Base-by-base conservation (phyloP, 768 basidiomycete species). In the Naganishia friedmannii region DNA sequence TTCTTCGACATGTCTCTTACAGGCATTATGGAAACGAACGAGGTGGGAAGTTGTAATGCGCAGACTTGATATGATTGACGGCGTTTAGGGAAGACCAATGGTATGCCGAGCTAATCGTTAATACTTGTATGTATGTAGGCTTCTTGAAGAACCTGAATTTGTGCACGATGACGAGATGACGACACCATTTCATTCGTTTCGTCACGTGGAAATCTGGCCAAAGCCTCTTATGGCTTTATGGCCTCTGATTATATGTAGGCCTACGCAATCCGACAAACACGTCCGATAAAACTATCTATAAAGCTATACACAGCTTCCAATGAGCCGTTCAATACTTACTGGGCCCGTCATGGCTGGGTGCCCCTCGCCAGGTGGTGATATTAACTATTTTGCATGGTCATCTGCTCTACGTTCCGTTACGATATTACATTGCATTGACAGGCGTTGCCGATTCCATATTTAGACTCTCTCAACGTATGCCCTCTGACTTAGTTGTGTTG, bases 401-500 rank as follows among this genome's bases (percentile, higher is more conserved):
- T 51, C 13, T 51, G 23, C 23, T 23, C 17, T 51, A 12, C 3
- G 4, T 51, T 7, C 13, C 48, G 48, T 51, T 26, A 51, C 48
- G 19, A 51, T 7, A 26, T 51, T 51, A 51, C 48, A 51, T n/a
- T 51, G 48, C 48, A 51, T 51, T n/a, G 3, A 23, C 45, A 8
- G 13, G 45, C 15, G 48, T 51, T 51, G 23, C 48, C 13, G 23
- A n/a, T 51, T 23, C 48, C n/a, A 51, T 5, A 51, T 13, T 23
- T 28, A 15, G 39, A 42, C 21, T 26, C 29, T 23, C 17, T 63
- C 23, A 42, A 46, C 23, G 12, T 26, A 19, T 15, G n/a, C 34
- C 3, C 7, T 39, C 34, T 13, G 12, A 46, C 39, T 12, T 63
- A 63, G 39, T 63, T n/a, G 60, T 63, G 60, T 28, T 63, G 60